phyloP scores from a whole-genome alignment of 192 early-diverging fungal species.

The Podila clonocystis region DNA sequence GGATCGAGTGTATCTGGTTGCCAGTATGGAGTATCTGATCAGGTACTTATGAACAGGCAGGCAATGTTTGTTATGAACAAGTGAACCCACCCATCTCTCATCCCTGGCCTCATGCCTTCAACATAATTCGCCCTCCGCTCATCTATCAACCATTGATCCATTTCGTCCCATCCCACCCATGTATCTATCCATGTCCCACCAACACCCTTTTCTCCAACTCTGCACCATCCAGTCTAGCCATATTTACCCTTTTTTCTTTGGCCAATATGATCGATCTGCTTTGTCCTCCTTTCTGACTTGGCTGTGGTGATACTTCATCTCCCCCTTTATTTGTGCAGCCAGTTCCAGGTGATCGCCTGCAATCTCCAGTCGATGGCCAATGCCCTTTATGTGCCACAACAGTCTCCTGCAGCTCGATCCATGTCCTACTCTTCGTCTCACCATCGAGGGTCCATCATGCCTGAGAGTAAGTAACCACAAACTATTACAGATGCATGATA shows the following conservation, averaged over 20 bases:
- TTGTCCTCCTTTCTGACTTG: background rate
- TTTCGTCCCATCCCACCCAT: too few relatives aligned
- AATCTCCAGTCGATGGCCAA: slow-evolving; percentile 56
- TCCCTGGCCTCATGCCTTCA: too few relatives aligned
- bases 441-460: slow-evolving; percentile 48
- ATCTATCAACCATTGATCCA: too few relatives aligned
- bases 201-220: too few relatives aligned
- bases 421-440: slow-evolving; percentile 45
- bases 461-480: slow-evolving; percentile 33
- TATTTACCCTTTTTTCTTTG: background rate
- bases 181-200: too few relatives aligned
- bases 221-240: too few relatives aligned
- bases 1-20: slow-evolving; percentile 70
- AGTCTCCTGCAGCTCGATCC: slow-evolving; percentile 39
- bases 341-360: slow-evolving; percentile 64
- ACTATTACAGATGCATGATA: background rate
- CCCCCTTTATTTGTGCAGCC: slow-evolving; percentile 39
- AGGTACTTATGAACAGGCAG: slow-evolving; percentile 43
- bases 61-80: background rate
- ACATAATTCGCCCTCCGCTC: too few relatives aligned
- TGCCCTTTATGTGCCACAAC: slow-evolving; percentile 26
- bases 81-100: too few relatives aligned
- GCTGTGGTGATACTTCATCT: background rate
- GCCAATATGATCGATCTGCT: background rate
- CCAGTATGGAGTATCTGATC: slow-evolving; percentile 74